Percentiles rank a stretch among this genome's conserved stretches.
phyloP scores from a whole-genome alignment of 2,329 filamentous ascomycete genomes.

The Aspergillus japonicus region DNA sequence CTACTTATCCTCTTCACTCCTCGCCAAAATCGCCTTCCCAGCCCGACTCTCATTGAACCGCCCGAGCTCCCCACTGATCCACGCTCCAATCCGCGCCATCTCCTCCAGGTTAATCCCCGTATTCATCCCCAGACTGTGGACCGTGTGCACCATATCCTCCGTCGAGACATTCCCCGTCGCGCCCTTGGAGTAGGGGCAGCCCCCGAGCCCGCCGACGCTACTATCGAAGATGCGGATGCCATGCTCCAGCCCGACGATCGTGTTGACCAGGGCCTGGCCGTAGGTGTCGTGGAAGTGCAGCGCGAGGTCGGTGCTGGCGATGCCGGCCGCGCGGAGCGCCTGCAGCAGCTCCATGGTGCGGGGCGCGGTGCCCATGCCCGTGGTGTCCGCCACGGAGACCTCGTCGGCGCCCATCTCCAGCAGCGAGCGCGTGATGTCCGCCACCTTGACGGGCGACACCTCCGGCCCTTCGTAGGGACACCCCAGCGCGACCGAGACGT shows the following conservation, averaged over 20 bases:
- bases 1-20: conserved; percentile 16
- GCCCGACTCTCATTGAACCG: conserved; percentile 54
- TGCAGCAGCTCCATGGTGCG: conserved; percentile 59
- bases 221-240: conserved; percentile 64
- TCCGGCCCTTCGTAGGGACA: conserved; percentile 67
- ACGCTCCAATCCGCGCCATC: conserved; percentile 55
- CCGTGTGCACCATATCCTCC: conserved; percentile 61
- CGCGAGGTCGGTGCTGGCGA: conserved; percentile 59
- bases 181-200: conserved; percentile 64
- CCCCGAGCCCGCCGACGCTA: conserved; percentile 63
- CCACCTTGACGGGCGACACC: conserved; percentile 59
- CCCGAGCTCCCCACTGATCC: conserved; percentile 56
- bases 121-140: conserved; percentile 60
- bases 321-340: conserved; percentile 59
- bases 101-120: conserved; percentile 59
- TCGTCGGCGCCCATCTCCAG: conserved; percentile 66
- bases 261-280: conserved; percentile 64
- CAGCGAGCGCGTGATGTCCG: conserved; percentile 59
- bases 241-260: conserved; percentile 61
- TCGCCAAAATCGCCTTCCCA: conserved; percentile 52
- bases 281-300: conserved; percentile 68
- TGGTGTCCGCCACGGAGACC: conserved; percentile 65
- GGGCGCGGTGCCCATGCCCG: conserved; percentile 65
- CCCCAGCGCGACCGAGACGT: conserved; percentile 64
- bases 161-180: conserved; percentile 66